A percentile compares a stretch with the other conserved stretches of the same genome.
Conservation (phyloP, 1,284 basidiomycete genomes). For the Lentinula novae-zelandiae region DNA sequence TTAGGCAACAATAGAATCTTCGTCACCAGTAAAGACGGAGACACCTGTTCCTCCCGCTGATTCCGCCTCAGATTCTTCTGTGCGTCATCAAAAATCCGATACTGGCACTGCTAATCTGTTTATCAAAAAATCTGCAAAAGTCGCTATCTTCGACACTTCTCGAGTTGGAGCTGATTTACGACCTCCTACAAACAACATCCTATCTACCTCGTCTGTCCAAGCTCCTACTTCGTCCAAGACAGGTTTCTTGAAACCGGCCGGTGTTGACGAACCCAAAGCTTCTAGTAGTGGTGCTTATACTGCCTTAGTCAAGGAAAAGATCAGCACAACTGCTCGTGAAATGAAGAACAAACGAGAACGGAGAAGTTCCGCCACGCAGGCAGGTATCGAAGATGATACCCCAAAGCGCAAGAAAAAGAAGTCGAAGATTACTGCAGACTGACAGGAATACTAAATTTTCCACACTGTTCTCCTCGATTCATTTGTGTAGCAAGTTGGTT, state of each 20-base stretch:
- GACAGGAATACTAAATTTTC: not conserved
- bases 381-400: constrained; percentile 15
- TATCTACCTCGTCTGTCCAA: not conserved
- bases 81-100: not conserved
- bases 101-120: constrained; percentile 16
- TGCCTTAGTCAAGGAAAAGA: constrained; percentile 11
- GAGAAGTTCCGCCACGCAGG: constrained; percentile 16
- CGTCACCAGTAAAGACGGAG: not conserved
- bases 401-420: constrained; percentile 35
- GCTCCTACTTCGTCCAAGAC: constrained; percentile 11
- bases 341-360: constrained; percentile 27
- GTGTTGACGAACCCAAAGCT: constrained; percentile 44
- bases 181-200: constrained; percentile 14
- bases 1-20: not conserved
- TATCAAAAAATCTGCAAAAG: constrained; percentile 40
- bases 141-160: constrained; percentile 47
- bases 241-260: constrained; percentile 51
- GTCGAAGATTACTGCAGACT: constrained; percentile 8
- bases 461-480: not conserved
- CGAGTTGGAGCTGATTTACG: constrained; percentile 44
- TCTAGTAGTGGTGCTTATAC: not conserved
- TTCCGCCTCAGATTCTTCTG: not conserved
- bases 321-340: constrained; percentile 23
- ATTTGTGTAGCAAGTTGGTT: too few relatives aligned
- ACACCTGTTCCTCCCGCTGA: not conserved